A percentile compares a stretch with the other conserved stretches of the same genome.
These are phyloP conservation scores for Gossypium gossypioides DNA, from an alignment of 441 rosid genomes.

Conservation along the genomic window DNA sequence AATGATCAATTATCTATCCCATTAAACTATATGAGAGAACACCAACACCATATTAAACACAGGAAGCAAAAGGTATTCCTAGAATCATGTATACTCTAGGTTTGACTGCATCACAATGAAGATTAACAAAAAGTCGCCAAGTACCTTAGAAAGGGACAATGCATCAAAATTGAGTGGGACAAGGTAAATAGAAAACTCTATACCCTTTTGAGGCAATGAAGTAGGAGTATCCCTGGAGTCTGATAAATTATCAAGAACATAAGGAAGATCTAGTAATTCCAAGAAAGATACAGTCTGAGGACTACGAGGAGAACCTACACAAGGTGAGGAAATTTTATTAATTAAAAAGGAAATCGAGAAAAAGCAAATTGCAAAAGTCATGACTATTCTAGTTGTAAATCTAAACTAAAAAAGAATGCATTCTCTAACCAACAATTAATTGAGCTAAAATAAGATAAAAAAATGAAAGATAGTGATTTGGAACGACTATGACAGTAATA, in stretches of 20 bases:
- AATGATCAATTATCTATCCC: background rate
- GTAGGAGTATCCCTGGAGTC: conserved; percentile 32
- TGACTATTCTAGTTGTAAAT: background rate
- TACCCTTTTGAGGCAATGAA: conserved; percentile 36
- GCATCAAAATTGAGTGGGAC: background rate
- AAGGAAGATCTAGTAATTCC: conserved; percentile 70
- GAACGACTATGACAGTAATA: background rate
- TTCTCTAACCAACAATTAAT: background rate
- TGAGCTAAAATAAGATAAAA: background rate
- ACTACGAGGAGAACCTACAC: conserved; percentile 47
- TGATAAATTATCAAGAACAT: conserved; percentile 52
- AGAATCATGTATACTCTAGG: background rate
- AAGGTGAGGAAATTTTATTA: background rate
- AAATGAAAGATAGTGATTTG: no score
- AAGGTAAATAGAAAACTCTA: background rate
- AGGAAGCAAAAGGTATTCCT: background rate
- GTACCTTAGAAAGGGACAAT: background rate
- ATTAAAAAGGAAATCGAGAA: no score
- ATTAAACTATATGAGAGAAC: background rate
- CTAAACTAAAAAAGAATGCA: background rate
- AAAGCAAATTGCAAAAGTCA: background rate
- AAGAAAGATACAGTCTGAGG: conserved; percentile 68
- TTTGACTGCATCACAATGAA: background rate
- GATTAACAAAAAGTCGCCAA: background rate
- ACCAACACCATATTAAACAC: background rate